Percentiles rank a stretch among this genome's conserved stretches.
phyloP scores from a whole-genome alignment of 192 early-diverging fungal species.

The Podila epicladia region DNA sequence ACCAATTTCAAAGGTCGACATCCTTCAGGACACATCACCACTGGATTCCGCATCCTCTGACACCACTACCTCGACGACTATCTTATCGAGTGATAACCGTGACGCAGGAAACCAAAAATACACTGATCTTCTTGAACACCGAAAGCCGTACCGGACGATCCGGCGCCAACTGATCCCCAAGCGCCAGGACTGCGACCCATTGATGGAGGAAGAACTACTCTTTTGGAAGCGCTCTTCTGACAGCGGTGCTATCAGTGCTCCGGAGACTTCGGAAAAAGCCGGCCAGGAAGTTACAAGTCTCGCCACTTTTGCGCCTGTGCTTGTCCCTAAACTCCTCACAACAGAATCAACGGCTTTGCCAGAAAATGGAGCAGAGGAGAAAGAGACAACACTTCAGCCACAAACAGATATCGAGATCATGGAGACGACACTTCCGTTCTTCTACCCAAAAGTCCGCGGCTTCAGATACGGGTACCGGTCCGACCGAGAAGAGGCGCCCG shows the following conservation, averaged over 20 bases:
- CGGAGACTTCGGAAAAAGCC: background rate
- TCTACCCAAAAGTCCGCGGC: constrained; percentile 60
- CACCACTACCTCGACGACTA: constrained; percentile 21
- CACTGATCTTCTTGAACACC: constrained; percentile 10
- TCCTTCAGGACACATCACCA: constrained; percentile 18
- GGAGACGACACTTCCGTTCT: constrained; percentile 46
- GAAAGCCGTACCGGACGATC: constrained; percentile 29
- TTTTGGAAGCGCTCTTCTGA: constrained; percentile 23
- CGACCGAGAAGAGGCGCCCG: constrained; percentile 24
- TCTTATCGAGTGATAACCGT: constrained; percentile 23
- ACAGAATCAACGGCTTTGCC: constrained; percentile 2
- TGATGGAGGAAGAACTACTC: constrained; percentile 53
- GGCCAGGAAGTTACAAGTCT: background rate
- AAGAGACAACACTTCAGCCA: background rate
- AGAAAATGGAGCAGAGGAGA: background rate
- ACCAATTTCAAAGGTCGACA: constrained; percentile 64
- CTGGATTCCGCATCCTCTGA: too few relatives aligned
- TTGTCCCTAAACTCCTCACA: background rate
- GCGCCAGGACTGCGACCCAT: constrained; percentile 55
- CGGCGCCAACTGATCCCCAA: constrained; percentile 55
- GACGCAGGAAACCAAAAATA: background rate
- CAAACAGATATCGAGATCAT: constrained; percentile 10
- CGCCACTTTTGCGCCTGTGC: background rate
- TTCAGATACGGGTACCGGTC: constrained; percentile 34
- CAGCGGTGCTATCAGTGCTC: constrained; percentile 27